Conservation (phyloP, 2,329 filamentous ascomycete genomes). For the Sclerotinia glacialis region DNA sequence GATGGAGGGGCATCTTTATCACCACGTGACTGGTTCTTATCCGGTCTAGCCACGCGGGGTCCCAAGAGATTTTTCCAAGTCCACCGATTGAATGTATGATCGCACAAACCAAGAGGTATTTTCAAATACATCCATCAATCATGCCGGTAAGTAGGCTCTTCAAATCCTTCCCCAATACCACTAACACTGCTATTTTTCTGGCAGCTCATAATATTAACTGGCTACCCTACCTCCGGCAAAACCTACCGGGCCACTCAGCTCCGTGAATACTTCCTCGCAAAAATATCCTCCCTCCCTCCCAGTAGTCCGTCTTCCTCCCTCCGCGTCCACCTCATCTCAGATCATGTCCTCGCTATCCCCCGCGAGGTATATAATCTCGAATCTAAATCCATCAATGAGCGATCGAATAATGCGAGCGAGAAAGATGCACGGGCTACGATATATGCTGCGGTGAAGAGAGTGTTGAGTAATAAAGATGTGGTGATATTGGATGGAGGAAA, state of each 20-base stretch:
- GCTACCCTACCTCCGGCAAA: slow-evolving; percentile 67
- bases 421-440: slow-evolving; percentile 77
- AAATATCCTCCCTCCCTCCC: slow-evolving; percentile 39
- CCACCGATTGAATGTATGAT: neutral
- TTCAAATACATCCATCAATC: slow-evolving; percentile 4
- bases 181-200: neutral
- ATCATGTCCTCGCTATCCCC: slow-evolving; percentile 66
- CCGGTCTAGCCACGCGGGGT: neutral
- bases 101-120: neutral
- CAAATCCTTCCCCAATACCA: neutral
- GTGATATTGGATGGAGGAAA: slow-evolving; percentile 78
- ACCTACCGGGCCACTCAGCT: slow-evolving; percentile 66
- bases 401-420: slow-evolving; percentile 71
- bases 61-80: slow-evolving; percentile 15
- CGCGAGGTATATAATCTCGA: slow-evolving; percentile 70
- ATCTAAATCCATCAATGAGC: slow-evolving; percentile 54
- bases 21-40: neutral
- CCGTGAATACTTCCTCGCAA: slow-evolving; percentile 61
- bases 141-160: slow-evolving; percentile 16
- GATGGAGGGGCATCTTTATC: slow-evolving; percentile 8
- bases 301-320: slow-evolving; percentile 44
- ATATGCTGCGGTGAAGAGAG: slow-evolving; percentile 75
- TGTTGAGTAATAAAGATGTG: slow-evolving; percentile 68
- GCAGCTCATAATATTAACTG: slow-evolving; percentile 67
- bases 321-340: slow-evolving; percentile 71